These are phyloP conservation scores for Chaetoceros muelleri DNA, from an alignment of 108 stramenopile species.

Conservation along the genomic window DNA sequence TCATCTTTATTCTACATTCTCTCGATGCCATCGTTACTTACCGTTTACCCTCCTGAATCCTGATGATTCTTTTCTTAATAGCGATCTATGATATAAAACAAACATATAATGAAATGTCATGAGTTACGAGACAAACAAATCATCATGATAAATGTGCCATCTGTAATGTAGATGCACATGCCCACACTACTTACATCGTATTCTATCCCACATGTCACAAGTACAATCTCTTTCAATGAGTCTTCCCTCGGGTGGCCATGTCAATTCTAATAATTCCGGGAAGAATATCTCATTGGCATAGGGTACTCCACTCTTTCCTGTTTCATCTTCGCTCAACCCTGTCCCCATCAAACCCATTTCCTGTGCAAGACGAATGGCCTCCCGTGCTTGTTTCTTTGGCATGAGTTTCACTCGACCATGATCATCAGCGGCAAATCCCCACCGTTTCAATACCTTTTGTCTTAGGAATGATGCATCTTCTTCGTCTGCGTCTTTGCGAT, in stretches of 20 bases:
- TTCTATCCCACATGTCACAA: conserved; percentile 60
- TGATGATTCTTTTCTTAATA: too few relatives aligned
- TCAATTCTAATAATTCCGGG: conserved; percentile 45
- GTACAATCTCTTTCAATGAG: conserved; percentile 55
- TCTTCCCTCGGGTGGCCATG: conserved; percentile 49
- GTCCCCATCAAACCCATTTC: conserved; percentile 46
- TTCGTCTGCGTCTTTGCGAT: not conserved
- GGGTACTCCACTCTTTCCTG: not conserved
- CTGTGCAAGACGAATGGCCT: conserved; percentile 36
- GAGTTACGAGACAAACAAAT: too few relatives aligned
- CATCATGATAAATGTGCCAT: too few relatives aligned
- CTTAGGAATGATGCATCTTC: conserved; percentile 7
- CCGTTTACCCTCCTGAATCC: too few relatives aligned
- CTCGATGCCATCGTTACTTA: too few relatives aligned
- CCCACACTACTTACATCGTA: conserved; percentile 51
- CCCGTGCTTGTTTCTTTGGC: conserved; percentile 2
- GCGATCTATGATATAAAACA: too few relatives aligned
- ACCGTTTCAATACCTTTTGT: not conserved
- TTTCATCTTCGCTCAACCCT: conserved; percentile 26
- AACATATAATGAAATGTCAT: too few relatives aligned
- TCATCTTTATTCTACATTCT: too few relatives aligned
- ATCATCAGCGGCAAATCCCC: not conserved
- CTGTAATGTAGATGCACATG: too few relatives aligned
- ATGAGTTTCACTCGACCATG: not conserved
- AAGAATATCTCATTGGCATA: conserved; percentile 43